Percentiles rank a stretch among this genome's conserved stretches.
Conservation (phyloP, 208 protist genomes). For the Polymyxa betae region DNA sequence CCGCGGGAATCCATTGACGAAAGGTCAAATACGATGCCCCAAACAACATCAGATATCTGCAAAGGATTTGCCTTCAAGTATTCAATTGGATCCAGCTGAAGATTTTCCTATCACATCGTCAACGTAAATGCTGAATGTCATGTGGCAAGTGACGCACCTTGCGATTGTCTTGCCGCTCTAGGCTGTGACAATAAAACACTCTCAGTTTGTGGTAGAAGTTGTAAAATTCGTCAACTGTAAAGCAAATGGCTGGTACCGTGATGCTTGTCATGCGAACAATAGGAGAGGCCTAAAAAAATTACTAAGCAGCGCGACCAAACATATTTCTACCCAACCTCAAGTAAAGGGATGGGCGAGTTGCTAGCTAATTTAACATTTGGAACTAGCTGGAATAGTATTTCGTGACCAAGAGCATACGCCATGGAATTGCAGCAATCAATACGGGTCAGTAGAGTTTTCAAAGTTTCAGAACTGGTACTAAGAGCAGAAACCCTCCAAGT, state of each 20-base stretch:
- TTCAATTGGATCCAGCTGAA: background rate
- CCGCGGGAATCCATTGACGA: background rate
- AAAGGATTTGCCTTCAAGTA: background rate
- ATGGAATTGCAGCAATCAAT: background rate
- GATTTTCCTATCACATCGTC: background rate
- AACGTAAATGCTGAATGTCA: background rate
- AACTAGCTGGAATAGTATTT: background rate
- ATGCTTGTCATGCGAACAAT: background rate
- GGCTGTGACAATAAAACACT: background rate
- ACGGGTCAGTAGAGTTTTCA: background rate
- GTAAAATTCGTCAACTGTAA: background rate
- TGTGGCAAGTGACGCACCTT: background rate
- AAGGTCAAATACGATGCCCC: background rate
- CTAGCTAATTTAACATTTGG: no score
- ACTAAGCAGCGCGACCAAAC: background rate
- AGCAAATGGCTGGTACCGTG: background rate
- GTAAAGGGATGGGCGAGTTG: no score
- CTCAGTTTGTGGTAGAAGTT: background rate
- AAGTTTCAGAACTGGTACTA: background rate
- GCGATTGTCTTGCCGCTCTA: background rate
- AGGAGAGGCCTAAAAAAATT: background rate
- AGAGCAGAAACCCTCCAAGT: background rate
- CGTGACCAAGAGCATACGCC: slow-evolving; percentile 3
- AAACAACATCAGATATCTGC: background rate
- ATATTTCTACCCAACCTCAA: no score